Conservation (phyloP, 805 yeast species). For the Ogataea zsoltii region DNA sequence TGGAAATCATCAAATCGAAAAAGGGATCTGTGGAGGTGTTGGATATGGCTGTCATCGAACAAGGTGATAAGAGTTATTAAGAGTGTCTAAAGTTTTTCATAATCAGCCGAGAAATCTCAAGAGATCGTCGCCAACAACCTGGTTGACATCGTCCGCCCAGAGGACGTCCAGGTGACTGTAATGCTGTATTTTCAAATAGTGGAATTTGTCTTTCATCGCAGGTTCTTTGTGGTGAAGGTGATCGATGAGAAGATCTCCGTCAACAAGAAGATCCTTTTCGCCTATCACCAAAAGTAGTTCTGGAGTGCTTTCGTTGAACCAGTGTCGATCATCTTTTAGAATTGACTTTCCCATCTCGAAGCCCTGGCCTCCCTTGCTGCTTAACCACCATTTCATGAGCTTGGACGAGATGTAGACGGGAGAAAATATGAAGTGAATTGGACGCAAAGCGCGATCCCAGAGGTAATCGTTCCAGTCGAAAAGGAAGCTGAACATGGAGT, state of each 20-base stretch:
- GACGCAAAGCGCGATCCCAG: conserved; percentile 70
- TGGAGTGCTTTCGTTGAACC: conserved; percentile 60
- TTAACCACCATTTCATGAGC: conserved; percentile 91
- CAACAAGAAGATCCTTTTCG: conserved; percentile 72
- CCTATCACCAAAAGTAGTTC: conserved; percentile 69
- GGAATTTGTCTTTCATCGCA: conserved; percentile 37
- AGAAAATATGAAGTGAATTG: conserved; percentile 79
- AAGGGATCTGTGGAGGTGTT: conserved; percentile 77
- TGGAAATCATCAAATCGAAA: conserved; percentile 58
- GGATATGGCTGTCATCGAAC: conserved; percentile 84
- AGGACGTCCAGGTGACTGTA: conserved; percentile 90
- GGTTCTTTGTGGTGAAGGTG: conserved; percentile 67
- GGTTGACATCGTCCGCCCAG: conserved; percentile 83
- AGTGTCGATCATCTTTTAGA: conserved; percentile 50
- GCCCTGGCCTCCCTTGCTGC: conserved; percentile 47
- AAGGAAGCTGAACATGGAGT: conserved; percentile 80
- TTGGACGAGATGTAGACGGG: conserved; percentile 81
- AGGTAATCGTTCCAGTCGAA: conserved; percentile 83
- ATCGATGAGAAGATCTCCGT: conserved; percentile 63
- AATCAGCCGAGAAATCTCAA: conserved; percentile 32
- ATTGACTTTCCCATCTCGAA: conserved; percentile 46
- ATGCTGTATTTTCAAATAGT: conserved; percentile 47
- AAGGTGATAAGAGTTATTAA: conserved; percentile 37
- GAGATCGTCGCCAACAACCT: conserved; percentile 58
- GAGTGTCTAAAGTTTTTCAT: neutral